Conservation (phyloP, 2,329 filamentous ascomycete genomes). For the Penicillium italicum region DNA sequence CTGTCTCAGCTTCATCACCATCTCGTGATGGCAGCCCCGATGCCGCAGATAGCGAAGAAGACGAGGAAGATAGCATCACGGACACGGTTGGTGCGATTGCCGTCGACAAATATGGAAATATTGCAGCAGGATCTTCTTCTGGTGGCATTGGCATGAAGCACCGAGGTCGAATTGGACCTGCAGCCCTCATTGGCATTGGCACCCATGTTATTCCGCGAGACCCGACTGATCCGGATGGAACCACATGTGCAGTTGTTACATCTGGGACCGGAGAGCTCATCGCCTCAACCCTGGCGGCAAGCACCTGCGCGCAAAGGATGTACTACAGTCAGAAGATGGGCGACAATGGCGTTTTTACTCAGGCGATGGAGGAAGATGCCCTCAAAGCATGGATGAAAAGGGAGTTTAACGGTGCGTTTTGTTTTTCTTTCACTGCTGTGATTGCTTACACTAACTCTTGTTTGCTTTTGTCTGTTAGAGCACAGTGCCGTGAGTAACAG, state of each 20-base stretch:
- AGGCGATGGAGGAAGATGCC: conserved; percentile 72
- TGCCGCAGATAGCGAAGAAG: not conserved
- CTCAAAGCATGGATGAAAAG: conserved; percentile 72
- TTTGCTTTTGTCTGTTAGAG: conserved; percentile 30
- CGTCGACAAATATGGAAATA: conserved; percentile 77
- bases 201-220: conserved; percentile 81
- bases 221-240: conserved; percentile 63
- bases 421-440: not conserved
- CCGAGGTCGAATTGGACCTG: conserved; percentile 82
- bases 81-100: conserved; percentile 97
- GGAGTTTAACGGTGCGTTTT: conserved; percentile 75
- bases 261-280: conserved; percentile 98
- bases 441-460: not conserved
- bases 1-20: not conserved
- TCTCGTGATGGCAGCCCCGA: not conserved
- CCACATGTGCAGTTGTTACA: conserved; percentile 77
- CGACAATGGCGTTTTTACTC: conserved; percentile 58
- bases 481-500: conserved; percentile 81
- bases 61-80: conserved; percentile 62
- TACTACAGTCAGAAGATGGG: conserved; percentile 65
- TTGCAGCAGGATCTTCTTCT: conserved; percentile 92
- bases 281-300: conserved; percentile 89
- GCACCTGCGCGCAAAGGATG: conserved; percentile 78
- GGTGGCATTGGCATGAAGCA: conserved; percentile 99
- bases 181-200: conserved; percentile 86